Base-by-base conservation (phyloP, 805 yeast species). In the Candida insectorum region DNA sequence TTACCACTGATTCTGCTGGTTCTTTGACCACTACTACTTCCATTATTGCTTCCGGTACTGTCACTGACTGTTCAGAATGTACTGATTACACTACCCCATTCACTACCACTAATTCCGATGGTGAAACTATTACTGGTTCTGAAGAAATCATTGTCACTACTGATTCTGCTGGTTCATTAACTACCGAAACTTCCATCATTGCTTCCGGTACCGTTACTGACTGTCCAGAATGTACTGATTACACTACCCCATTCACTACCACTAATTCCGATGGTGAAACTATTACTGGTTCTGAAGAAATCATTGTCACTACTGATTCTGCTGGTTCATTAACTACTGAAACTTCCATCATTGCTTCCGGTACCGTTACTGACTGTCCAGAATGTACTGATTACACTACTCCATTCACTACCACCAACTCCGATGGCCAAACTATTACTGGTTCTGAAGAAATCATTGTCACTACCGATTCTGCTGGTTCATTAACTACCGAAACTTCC, bases 1-100 rank as follows among this genome's bases (percentile, higher is more conserved):
- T 44, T 7, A 36, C 46, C 6, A 45, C 51, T 21, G 33, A 48
- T 28, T 26, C 42, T 1, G 30, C 21, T 14, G 51, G 51, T 13
- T 12, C 22, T 6, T 33, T 39, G 24, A 15, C 28, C 30, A 37
- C 41, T 12, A 20, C 14, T 6, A 20, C 31, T 6, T 19, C 24
- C n/a, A 28, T 28, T 16, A 20, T 28, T 13, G 31, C 13, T n/a
- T 21, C 8, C 5, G 16, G 12, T 14, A 27, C 22, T 11, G 22
- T 27, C 6, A 13, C 13, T 21, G 9, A 13, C 28, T 15, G 18
- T 13, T 16, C 14, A 6, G 18, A 26, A 15, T 31, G 31, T 23
- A 26, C 41, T 22, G 34, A 26, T n/a, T 37, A 29, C 28, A 33
- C 34, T 19, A 30, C 39, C 17, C n/a, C 35, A 11, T 24, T 30